These are phyloP conservation scores for Cyberlindnera saturnus DNA, from an alignment of 805 yeast species.

Conservation along the genomic window DNA sequence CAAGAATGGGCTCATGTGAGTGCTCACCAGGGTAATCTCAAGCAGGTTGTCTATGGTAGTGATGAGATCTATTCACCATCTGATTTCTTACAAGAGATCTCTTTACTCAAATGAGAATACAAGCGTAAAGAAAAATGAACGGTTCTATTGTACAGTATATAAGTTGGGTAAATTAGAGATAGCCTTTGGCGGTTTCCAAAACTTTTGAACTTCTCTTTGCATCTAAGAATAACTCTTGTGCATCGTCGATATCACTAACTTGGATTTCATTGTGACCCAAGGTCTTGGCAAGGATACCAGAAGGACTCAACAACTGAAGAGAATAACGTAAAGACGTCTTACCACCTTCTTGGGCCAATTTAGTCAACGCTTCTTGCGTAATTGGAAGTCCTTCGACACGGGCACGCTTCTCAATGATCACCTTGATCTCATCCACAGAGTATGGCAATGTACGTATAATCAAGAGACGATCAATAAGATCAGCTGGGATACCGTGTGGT, in stretches of 20 bases:
- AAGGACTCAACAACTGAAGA: constrained; percentile 84
- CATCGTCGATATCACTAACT: constrained; percentile 74
- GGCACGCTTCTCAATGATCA: constrained; percentile 80
- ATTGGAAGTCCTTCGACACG: constrained; percentile 67
- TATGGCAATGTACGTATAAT: constrained; percentile 93
- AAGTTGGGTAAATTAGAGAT: constrained; percentile 21
- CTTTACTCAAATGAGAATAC: constrained; percentile 38
- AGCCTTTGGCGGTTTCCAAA: constrained; percentile 34
- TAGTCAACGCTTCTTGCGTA: constrained; percentile 61
- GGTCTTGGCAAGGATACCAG: constrained; percentile 75
- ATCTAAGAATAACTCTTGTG: constrained; percentile 77
- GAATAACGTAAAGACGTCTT: constrained; percentile 86
- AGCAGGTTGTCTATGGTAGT: constrained; percentile 78
- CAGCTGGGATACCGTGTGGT: constrained; percentile 97
- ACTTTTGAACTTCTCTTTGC: constrained; percentile 74
- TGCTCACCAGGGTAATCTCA: constrained; percentile 34
- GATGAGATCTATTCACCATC: constrained; percentile 68
- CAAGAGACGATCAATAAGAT: constrained; percentile 82
- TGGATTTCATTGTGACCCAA: constrained; percentile 64
- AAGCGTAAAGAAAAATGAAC: neutral
- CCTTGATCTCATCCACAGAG: constrained; percentile 69
- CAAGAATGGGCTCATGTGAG: constrained; percentile 70
- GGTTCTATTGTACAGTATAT: neutral
- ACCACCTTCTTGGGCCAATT: constrained; percentile 67
- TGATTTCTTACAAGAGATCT: constrained; percentile 63